Conservation (phyloP, 768 basidiomycete genomes). For the Trametes cubensis region DNA sequence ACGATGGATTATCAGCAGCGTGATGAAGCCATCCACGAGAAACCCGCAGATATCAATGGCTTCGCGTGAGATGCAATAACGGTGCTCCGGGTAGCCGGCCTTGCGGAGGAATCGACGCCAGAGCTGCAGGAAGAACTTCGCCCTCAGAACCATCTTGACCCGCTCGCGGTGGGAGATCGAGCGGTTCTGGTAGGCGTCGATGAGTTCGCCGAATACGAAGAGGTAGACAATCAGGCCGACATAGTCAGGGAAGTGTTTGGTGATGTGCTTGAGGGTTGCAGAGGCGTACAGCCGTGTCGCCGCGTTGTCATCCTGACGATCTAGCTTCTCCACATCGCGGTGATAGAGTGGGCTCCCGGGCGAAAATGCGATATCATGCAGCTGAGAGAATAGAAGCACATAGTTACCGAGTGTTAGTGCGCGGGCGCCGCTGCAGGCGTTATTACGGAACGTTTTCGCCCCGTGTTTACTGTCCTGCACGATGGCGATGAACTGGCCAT, state of each 20-base stretch:
- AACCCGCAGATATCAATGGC: constrained; percentile 36
- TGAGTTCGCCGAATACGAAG: constrained; percentile 38
- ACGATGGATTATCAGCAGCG: constrained; percentile 39
- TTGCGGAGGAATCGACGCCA: constrained; percentile 33
- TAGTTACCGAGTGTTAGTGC: too few relatives aligned
- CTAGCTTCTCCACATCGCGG: constrained; percentile 42
- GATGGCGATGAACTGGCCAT: too few relatives aligned
- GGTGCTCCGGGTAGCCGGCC: constrained; percentile 23
- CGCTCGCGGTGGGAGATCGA: constrained; percentile 29
- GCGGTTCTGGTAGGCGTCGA: constrained; percentile 35
- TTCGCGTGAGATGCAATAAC: constrained; percentile 40
- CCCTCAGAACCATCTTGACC: constrained; percentile 28
- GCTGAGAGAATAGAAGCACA: too few relatives aligned
- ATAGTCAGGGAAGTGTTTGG: constrained; percentile 27
- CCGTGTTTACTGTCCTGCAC: too few relatives aligned
- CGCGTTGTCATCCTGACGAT: constrained; percentile 49
- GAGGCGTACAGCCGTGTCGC: constrained; percentile 45
- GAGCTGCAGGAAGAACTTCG: constrained; percentile 29
- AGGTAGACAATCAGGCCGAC: constrained; percentile 36
- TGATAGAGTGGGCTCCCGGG: constrained; percentile 30
- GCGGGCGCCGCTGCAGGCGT: too few relatives aligned
- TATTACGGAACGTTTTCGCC: too few relatives aligned
- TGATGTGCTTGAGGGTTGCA: constrained; percentile 31
- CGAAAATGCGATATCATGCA: constrained; percentile 27
- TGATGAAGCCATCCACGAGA: constrained; percentile 38